Percentiles rank a stretch among this genome's conserved stretches.
Evolutionary conservation across 2,329 filamentous ascomycete species (phyloP).

Genomic region (Paraphaeosphaeria minitans): DNA sequence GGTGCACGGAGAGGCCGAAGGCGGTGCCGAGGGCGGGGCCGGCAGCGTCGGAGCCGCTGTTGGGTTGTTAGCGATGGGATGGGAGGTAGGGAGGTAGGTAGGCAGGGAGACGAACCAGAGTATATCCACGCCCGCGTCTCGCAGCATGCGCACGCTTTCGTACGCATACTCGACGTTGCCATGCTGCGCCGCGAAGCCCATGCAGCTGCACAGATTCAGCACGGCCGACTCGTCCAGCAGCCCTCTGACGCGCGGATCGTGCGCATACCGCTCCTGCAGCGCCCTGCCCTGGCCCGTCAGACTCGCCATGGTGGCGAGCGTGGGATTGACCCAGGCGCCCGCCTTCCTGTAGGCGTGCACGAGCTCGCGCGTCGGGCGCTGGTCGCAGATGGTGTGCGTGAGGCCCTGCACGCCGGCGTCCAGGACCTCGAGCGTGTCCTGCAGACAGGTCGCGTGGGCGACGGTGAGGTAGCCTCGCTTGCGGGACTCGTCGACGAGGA

Average conservation of each 20-base stretch:
- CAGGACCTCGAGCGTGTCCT: constrained; percentile 51
- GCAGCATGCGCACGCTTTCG: constrained; percentile 48
- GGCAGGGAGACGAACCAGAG: constrained; percentile 38
- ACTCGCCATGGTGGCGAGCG: constrained; percentile 48
- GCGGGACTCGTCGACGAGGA: constrained; percentile 50
- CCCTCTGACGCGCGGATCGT: constrained; percentile 45
- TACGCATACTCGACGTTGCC: constrained; percentile 49
- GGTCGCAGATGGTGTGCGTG: constrained; percentile 52
- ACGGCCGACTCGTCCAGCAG: constrained; percentile 34
- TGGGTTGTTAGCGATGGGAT: too few relatives aligned
- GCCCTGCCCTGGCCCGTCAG: constrained; percentile 49
- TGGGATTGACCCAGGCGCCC: constrained; percentile 52
- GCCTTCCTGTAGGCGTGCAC: constrained; percentile 51
- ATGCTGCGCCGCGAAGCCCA: constrained; percentile 42
- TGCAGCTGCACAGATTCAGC: constrained; percentile 47
- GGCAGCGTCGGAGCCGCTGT: constrained; percentile 51
- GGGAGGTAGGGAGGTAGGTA: too few relatives aligned
- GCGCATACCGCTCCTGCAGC: constrained; percentile 48
- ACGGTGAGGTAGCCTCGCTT: constrained; percentile 45
- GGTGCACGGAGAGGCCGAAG: constrained; percentile 51
- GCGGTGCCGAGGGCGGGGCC: constrained; percentile 52
- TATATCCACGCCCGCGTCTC: constrained; percentile 48
- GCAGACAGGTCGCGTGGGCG: constrained; percentile 48
- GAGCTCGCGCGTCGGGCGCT: constrained; percentile 45
- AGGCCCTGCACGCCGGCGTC: constrained; percentile 51